A percentile compares a stretch with the other conserved stretches of the same genome.
Evolutionary conservation across 2,329 filamentous ascomycete genomes (phyloP).

Genomic region (Aureobasidium uvarum): DNA sequence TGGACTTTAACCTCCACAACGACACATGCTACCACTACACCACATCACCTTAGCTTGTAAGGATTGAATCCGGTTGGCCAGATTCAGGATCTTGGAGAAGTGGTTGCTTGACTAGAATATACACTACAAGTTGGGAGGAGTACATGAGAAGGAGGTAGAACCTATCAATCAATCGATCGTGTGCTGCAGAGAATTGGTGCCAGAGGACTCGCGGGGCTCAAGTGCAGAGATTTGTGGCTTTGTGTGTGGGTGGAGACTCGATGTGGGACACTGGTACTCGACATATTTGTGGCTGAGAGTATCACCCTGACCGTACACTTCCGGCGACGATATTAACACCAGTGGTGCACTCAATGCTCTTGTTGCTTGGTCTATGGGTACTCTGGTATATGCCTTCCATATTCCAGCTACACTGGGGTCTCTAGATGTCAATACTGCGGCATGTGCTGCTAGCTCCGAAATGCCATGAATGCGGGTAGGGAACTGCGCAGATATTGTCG

Average conservation of each 20-base stretch:
- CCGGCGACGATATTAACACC: not conserved
- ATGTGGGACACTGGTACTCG: not conserved
- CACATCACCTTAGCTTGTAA: slow-evolving; percentile 20
- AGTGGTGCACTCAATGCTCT: not conserved
- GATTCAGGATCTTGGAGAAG: slow-evolving; percentile 16
- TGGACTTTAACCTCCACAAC: slow-evolving; percentile 16
- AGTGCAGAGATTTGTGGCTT: not conserved
- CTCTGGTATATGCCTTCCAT: too few relatives aligned
- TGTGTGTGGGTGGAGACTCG: not conserved
- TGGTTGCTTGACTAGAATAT: too few relatives aligned
- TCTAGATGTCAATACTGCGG: too few relatives aligned
- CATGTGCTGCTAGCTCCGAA: too few relatives aligned
- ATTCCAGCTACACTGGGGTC: too few relatives aligned
- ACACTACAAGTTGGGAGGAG: too few relatives aligned
- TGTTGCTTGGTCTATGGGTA: not conserved
- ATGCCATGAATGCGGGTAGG: too few relatives aligned
- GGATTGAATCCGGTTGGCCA: slow-evolving; percentile 15
- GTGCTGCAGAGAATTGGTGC: too few relatives aligned
- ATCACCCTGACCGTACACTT: not conserved
- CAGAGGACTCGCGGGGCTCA: not conserved
- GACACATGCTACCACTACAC: slow-evolving; percentile 22
- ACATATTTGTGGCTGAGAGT: not conserved
- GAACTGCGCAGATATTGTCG: too few relatives aligned
- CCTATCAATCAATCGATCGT: too few relatives aligned
- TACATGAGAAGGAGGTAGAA: too few relatives aligned